Percentiles rank a stretch among this genome's conserved stretches.
Evolutionary conservation across 2,329 filamentous ascomycete genomes (phyloP).

Genomic region (Trichoderma brevicompactum): DNA sequence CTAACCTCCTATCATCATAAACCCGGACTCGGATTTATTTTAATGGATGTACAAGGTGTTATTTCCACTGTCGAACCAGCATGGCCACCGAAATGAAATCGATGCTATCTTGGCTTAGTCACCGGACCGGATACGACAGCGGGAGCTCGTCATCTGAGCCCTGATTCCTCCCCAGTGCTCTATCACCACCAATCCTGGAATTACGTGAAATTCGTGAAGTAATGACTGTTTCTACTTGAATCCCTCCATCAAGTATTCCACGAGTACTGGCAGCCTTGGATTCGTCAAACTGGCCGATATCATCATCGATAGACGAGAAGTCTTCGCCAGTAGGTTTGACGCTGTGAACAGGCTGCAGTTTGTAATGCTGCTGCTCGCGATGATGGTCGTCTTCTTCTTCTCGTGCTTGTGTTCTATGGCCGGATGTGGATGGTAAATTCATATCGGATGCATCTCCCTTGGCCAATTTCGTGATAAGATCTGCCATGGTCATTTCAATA

Average conservation of each 20-base stretch:
- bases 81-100: neutral
- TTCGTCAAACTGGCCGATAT: conserved; percentile 12
- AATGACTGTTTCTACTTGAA: conserved; percentile 19
- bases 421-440: conserved; percentile 7
- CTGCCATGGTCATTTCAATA: conserved; percentile 58
- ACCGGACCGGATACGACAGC: conserved; percentile 19
- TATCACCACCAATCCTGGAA: conserved; percentile 1
- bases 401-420: neutral
- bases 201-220: conserved; percentile 7
- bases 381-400: neutral
- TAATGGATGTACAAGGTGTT: neutral
- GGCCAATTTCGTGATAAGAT: conserved; percentile 51
- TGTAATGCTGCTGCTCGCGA: neutral
- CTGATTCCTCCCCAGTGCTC: neutral
- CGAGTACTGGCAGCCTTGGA: conserved; percentile 9
- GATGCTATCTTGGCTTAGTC: neutral
- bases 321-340: neutral
- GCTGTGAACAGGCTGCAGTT: conserved; percentile 5
- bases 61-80: neutral
- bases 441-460: conserved; percentile 8
- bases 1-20: neutral
- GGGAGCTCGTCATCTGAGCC: conserved; percentile 21
- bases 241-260: conserved; percentile 3
- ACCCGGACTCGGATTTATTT: neutral
- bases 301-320: conserved; percentile 17